A percentile compares a stretch with the other conserved stretches of the same genome.
These are phyloP conservation scores for Patellaria atrata DNA, from an alignment of 495 filamentous ascomycete species.

Conservation along the genomic window DNA sequence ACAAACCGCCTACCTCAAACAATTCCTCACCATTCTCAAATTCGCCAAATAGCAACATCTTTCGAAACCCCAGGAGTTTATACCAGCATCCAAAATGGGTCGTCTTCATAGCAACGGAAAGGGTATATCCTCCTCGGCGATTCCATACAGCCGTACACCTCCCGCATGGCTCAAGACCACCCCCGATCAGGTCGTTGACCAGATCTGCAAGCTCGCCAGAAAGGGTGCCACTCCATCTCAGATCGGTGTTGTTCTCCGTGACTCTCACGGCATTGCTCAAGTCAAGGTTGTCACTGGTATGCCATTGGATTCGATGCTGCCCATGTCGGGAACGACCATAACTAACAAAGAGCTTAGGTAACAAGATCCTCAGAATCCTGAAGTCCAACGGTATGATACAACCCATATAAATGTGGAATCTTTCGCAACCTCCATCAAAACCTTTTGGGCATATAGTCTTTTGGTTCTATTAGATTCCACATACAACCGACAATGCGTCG, in stretches of 20 bases:
- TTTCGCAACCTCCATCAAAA: too few species aligned
- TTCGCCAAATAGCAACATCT: too few species aligned
- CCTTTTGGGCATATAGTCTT: too few species aligned
- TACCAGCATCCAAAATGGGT: constrained; percentile 77
- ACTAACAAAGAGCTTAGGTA: constrained; percentile 42
- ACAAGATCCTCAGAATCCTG: constrained; percentile 98
- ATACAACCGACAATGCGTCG: too few species aligned
- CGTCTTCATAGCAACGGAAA: constrained; percentile 99
- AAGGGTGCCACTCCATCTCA: constrained; percentile 95
- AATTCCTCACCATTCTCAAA: too few species aligned
- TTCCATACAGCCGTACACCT: constrained; percentile 88
- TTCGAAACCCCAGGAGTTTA: too few species aligned
- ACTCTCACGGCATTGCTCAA: constrained; percentile 93
- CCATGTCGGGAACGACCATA: constrained; percentile 1
- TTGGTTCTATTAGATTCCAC: too few species aligned
- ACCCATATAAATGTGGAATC: constrained; percentile 18
- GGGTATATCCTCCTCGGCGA: constrained; percentile 85
- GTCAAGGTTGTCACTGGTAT: constrained; percentile 93
- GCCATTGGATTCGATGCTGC: constrained; percentile 12
- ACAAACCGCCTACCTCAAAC: too few species aligned
- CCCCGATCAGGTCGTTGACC: constrained; percentile 80
- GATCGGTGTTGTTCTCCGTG: constrained; percentile 96
- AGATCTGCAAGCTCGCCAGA: constrained; percentile 97
- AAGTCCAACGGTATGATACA: constrained; percentile 71
- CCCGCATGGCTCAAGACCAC: constrained; percentile 91